These are phyloP conservation scores for Pyricularia grisea DNA, from an alignment of 2,329 filamentous ascomycete species.

Conservation along the genomic window DNA sequence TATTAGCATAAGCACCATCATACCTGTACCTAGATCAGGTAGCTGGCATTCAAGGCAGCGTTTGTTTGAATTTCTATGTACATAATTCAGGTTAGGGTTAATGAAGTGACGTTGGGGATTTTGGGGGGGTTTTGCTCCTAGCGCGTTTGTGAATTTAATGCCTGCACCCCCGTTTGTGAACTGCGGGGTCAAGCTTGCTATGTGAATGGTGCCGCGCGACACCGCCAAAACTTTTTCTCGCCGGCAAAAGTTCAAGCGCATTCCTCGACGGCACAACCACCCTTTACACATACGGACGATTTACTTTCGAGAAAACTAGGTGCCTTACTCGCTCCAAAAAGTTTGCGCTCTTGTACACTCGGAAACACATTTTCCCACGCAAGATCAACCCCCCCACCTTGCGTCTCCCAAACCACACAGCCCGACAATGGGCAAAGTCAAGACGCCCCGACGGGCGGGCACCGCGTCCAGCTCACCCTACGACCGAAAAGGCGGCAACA, in stretches of 20 bases:
- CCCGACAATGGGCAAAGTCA: conserved; percentile 29
- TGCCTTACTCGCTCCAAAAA: neutral
- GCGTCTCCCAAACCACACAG: neutral
- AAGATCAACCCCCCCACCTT: neutral
- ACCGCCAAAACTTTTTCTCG: conserved; percentile 1
- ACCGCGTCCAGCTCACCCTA: conserved; percentile 22
- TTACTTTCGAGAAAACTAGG: neutral
- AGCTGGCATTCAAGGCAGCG: neutral
- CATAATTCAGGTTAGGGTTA: neutral
- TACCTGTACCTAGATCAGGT: neutral
- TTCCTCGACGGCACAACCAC: neutral
- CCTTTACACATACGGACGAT: neutral
- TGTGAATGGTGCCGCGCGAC: neutral
- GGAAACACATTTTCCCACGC: neutral
- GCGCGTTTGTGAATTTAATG: neutral
- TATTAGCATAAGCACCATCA: neutral
- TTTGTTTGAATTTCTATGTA: neutral
- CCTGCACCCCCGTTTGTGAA: neutral
- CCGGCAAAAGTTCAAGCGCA: neutral
- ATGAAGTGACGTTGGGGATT: neutral
- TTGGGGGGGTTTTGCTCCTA: neutral
- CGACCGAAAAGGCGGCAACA: conserved; percentile 17
- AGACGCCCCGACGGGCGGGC: conserved; percentile 25
- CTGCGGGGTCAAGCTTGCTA: neutral
- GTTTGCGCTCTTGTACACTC: neutral